Evolutionary conservation across 2,329 filamentous ascomycete species (phyloP).

Genomic region (Colletotrichum sojae): DNA sequence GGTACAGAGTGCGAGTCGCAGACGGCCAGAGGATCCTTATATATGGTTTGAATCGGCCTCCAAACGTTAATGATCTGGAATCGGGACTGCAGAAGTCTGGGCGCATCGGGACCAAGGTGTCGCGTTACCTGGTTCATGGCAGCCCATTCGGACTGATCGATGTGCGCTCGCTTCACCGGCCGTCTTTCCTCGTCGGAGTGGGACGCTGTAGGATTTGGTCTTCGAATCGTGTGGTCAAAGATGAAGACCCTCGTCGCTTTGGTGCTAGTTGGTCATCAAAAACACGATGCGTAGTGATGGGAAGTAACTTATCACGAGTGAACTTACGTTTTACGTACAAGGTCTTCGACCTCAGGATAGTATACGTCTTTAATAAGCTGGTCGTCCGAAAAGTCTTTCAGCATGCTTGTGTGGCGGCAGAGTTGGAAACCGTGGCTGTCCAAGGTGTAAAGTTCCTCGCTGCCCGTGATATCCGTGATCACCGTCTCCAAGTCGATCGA

Average conservation of each 20-base stretch:
- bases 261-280: slow-evolving; percentile 56
- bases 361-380: slow-evolving; percentile 73
- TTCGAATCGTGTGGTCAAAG: slow-evolving; percentile 73
- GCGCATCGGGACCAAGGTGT: slow-evolving; percentile 28
- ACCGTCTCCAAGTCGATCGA: slow-evolving; percentile 42
- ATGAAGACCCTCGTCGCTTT: slow-evolving; percentile 69
- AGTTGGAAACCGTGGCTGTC: slow-evolving; percentile 60
- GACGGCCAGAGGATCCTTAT: slow-evolving; percentile 57
- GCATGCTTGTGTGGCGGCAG: slow-evolving; percentile 47
- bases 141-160: slow-evolving; percentile 54
- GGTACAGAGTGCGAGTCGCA: slow-evolving; percentile 53
- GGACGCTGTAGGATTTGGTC: slow-evolving; percentile 35
- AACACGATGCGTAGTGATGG: too few relatives aligned
- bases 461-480: slow-evolving; percentile 56
- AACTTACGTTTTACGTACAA: slow-evolving; percentile 51
- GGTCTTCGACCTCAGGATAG: slow-evolving; percentile 79
- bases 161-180: slow-evolving; percentile 62
- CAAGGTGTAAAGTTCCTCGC: slow-evolving; percentile 56
- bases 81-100: slow-evolving; percentile 13
- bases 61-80: slow-evolving; percentile 51
- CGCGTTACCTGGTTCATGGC: slow-evolving; percentile 42
- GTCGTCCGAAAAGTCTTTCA: slow-evolving; percentile 64
- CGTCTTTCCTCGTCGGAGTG: slow-evolving; percentile 40
- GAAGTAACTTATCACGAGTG: slow-evolving; percentile 14
- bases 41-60: slow-evolving; percentile 63